Base-by-base conservation (phyloP, 2,329 filamentous ascomycete genomes). In the Aspergillus thermomutatus region DNA sequence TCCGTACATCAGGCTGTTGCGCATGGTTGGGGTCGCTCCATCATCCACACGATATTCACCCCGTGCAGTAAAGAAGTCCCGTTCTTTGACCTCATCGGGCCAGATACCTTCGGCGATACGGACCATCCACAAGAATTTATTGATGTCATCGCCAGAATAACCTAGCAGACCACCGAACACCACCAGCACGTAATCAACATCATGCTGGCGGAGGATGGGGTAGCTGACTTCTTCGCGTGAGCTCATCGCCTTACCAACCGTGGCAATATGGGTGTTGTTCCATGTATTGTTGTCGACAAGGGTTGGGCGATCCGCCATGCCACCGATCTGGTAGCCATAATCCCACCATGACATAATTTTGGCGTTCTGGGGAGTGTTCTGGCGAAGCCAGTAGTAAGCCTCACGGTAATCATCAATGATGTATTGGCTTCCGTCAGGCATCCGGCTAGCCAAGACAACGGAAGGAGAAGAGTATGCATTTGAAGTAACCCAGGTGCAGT, bases 291-390 rank as follows among this genome's bases (percentile, higher is more conserved):
- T 99, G 81, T 99, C 94, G 34, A 99, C 94, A 34, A 99, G 83
- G 1, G 94, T 99, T 34, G 94, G 94, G 54, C 94, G 86, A 75
- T 99, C 94, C 50, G 94, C 94, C 94, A 99, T 99, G 65, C 94
- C 94, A 79, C 94, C 94, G 75, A 99, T 99, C 79, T 99, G 94
- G 80, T 99, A 99, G 64, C 94, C 94, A 70, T 99, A 99, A 74
- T 99, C 94, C 94, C 94, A 99, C 94, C 94, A 99, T 1, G 92
- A 94, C 93, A 97, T 97, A 72, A 99, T 89, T 83, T 97, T 99
- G 71, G 95, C 92, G 68, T 97, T 90, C 64, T 93, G 85, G 59
- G 88, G 83, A 9, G 95, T 99, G 81, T 99, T 99, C 77, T 99
- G 94, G 62, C 94, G 90, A 50, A 99, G 87, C 94, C 94, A 99